Conservation (phyloP, 1,284 basidiomycete species). For the Cutaneotrichosporon dermatis region DNA sequence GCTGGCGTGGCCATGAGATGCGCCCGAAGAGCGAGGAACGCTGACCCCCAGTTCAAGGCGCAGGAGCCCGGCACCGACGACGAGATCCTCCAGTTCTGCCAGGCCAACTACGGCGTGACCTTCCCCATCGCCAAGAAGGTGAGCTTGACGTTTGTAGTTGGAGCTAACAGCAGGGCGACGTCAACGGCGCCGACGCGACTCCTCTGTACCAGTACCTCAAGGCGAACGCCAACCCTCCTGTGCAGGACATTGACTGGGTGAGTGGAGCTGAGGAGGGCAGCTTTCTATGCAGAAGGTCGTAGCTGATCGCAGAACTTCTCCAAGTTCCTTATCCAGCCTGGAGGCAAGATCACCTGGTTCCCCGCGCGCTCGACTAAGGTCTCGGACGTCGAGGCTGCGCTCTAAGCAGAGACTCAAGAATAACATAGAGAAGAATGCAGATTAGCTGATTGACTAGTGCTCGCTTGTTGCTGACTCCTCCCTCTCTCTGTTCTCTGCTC, state of each 20-base stretch:
- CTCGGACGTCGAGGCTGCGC: conserved; percentile 6
- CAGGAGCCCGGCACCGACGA: conserved; percentile 74
- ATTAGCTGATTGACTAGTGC: too few relatives aligned
- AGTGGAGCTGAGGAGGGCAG: conserved; percentile 5
- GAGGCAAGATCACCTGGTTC: conserved; percentile 53
- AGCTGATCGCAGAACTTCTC: conserved; percentile 48
- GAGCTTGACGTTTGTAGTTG: not conserved
- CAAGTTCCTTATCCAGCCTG: conserved; percentile 52
- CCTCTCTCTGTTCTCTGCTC: too few relatives aligned
- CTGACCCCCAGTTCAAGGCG: conserved; percentile 28
- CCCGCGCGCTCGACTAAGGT: conserved; percentile 51
- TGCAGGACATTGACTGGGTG: conserved; percentile 48
- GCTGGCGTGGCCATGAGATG: too few relatives aligned
- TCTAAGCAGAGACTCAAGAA: not conserved
- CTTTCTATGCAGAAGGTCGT: too few relatives aligned
- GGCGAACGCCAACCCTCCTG: conserved; percentile 38
- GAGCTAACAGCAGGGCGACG: conserved; percentile 41
- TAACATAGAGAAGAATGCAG: not conserved
- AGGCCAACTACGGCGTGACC: conserved; percentile 72
- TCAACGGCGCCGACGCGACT: conserved; percentile 53
- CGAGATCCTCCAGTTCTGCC: conserved; percentile 56
- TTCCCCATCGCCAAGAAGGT: conserved; percentile 78
- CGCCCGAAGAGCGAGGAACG: too few relatives aligned
- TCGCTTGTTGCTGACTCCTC: too few relatives aligned
- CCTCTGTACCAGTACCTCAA: conserved; percentile 53